Evolutionary conservation across 768 basidiomycete genomes (phyloP).

Genomic region (Hydnomerulius pinastri): DNA sequence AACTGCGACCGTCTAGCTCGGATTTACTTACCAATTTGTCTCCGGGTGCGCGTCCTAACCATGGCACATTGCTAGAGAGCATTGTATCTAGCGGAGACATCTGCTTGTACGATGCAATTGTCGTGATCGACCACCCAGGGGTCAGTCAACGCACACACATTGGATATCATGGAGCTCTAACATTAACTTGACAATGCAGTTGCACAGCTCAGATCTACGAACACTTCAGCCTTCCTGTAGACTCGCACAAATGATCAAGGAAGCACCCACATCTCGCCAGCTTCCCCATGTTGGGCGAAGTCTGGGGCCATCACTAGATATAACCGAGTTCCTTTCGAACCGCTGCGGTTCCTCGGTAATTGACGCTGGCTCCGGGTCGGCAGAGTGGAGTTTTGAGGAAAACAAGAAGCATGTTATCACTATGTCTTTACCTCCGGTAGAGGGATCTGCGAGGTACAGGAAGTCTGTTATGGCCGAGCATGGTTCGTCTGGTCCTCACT

Average conservation of each 20-base stretch:
- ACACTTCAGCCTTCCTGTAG: slow-evolving; percentile 52
- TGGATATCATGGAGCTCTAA: not conserved
- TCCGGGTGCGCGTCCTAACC: slow-evolving; percentile 29
- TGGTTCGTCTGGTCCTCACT: slow-evolving; percentile 42
- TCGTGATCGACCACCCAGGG: slow-evolving; percentile 72
- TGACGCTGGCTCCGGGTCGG: slow-evolving; percentile 42
- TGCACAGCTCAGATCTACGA: slow-evolving; percentile 78
- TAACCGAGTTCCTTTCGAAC: slow-evolving; percentile 46
- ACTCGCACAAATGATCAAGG: slow-evolving; percentile 48
- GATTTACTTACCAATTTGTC: slow-evolving; percentile 46
- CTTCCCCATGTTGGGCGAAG: slow-evolving; percentile 55
- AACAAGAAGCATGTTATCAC: slow-evolving; percentile 56
- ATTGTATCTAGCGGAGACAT: slow-evolving; percentile 48
- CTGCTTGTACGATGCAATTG: slow-evolving; percentile 65
- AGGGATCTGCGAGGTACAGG: slow-evolving; percentile 43
- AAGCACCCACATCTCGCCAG: slow-evolving; percentile 58
- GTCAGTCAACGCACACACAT: slow-evolving; percentile 43
- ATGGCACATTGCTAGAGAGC: slow-evolving; percentile 41
- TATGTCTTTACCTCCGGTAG: slow-evolving; percentile 53
- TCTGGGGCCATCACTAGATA: slow-evolving; percentile 29
- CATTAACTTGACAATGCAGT: slow-evolving; percentile 38
- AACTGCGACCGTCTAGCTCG: slow-evolving; percentile 40
- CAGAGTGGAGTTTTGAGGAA: slow-evolving; percentile 35
- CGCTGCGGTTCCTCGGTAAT: slow-evolving; percentile 56
- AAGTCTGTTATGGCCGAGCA: slow-evolving; percentile 52